These are phyloP conservation scores for Ministeria vibrans DNA, from an alignment of 78 protist species.

Conservation along the genomic window DNA sequence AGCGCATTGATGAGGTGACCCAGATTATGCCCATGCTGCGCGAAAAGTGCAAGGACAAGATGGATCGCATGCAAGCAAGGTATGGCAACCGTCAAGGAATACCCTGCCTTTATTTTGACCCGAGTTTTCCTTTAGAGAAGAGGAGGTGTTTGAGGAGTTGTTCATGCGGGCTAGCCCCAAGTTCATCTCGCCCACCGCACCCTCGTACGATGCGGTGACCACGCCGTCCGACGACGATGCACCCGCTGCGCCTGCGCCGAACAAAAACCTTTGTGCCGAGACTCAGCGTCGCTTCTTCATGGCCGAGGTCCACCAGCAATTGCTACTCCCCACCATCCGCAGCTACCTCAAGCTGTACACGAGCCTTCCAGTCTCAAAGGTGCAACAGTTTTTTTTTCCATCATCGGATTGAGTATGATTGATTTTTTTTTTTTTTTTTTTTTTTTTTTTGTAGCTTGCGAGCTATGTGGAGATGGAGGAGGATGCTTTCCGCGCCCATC, in stretches of 20 bases:
- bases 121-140: slow-evolving; percentile 13
- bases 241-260: not conserved
- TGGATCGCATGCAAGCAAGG: slow-evolving; percentile 54
- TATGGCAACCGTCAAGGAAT: not conserved
- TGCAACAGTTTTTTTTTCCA: not conserved
- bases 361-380: slow-evolving; percentile 33
- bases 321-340: slow-evolving; percentile 61
- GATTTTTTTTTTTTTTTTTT: not conserved
- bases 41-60: slow-evolving; percentile 68
- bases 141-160: slow-evolving; percentile 40
- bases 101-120: slow-evolving; percentile 14
- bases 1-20: slow-evolving; percentile 65
- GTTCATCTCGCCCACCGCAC: slow-evolving; percentile 52
- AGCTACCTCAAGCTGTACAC: slow-evolving; percentile 75
- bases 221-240: not conserved
- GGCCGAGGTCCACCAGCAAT: slow-evolving; percentile 54
- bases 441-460: slow-evolving; percentile 13
- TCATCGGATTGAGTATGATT: not conserved
- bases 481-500: slow-evolving; percentile 31
- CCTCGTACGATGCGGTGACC: slow-evolving; percentile 12
- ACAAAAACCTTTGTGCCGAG: slow-evolving; percentile 11
- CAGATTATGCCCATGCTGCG: slow-evolving; percentile 38
- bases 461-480: not conserved
- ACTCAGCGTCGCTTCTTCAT: slow-evolving; percentile 48
- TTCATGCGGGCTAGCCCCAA: slow-evolving; percentile 63